Conservation (phyloP, 768 basidiomycete species). For the Lactarius quietus region DNA sequence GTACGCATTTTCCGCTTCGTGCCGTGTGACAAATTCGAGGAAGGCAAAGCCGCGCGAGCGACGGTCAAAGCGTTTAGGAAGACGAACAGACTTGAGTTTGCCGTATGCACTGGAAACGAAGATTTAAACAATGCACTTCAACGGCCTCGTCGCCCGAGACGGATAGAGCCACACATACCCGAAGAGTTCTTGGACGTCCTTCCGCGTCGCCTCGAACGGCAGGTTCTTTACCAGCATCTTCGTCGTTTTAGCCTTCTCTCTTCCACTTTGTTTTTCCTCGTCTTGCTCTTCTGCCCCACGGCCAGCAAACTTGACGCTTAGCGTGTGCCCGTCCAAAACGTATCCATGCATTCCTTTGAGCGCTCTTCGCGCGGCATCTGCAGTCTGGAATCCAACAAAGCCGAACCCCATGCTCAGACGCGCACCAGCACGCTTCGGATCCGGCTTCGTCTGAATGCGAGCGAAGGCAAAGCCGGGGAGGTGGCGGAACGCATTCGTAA, state of each 20-base stretch:
- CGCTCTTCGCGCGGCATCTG: slow-evolving; percentile 69
- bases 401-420: slow-evolving; percentile 94
- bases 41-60: slow-evolving; percentile 94
- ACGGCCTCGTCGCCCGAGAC: neutral
- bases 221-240: slow-evolving; percentile 99
- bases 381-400: slow-evolving; percentile 85
- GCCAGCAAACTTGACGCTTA: slow-evolving; percentile 84
- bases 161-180: slow-evolving; percentile 51
- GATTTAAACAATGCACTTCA: neutral
- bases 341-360: slow-evolving; percentile 75
- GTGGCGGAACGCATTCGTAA: slow-evolving; percentile 64
- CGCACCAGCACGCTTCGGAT: slow-evolving; percentile 62
- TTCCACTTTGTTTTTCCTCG: slow-evolving; percentile 36
- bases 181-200: slow-evolving; percentile 87
- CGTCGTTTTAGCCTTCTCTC: slow-evolving; percentile 54
- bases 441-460: slow-evolving; percentile 86
- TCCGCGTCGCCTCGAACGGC: slow-evolving; percentile 93
- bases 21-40: slow-evolving; percentile 85
- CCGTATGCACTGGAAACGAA: slow-evolving; percentile 66
- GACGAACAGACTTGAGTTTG: slow-evolving; percentile 87
- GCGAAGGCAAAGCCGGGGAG: slow-evolving; percentile 83
- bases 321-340: slow-evolving; percentile 80
- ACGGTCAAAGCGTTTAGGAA: slow-evolving; percentile 89
- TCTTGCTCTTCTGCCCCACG: slow-evolving; percentile 63
- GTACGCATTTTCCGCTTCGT: slow-evolving; percentile 88